Evolutionary conservation across 108 stramenopile genomes (phyloP).

Genomic region (Skeletonema costatum): DNA sequence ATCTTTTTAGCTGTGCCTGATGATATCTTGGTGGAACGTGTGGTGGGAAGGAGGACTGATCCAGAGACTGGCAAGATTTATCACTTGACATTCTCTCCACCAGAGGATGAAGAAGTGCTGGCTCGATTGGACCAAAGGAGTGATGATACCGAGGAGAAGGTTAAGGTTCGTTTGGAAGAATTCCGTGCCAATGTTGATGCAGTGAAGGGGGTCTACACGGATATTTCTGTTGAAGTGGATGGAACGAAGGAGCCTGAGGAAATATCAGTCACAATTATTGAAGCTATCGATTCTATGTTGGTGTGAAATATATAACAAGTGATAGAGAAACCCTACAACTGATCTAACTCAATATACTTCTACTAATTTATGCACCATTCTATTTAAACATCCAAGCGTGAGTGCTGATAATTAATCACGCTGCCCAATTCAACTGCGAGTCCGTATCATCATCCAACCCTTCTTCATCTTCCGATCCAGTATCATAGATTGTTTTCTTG

Average conservation of each 20-base stretch:
- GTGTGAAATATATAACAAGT: not conserved
- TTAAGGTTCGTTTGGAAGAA: constrained; percentile 84
- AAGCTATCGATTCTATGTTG: constrained; percentile 34
- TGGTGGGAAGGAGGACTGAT: constrained; percentile 94
- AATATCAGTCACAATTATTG: constrained; percentile 52
- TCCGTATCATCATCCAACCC: constrained; percentile 1
- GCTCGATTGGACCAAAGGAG: constrained; percentile 83
- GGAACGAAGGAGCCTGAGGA: constrained; percentile 69
- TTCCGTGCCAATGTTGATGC: constrained; percentile 91
- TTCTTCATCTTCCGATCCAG: not conserved
- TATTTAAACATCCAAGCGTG: too few species aligned
- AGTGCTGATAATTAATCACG: not conserved
- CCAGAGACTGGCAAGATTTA: constrained; percentile 97
- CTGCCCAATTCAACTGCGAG: constrained; percentile 1
- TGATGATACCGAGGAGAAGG: constrained; percentile 98
- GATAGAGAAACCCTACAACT: too few species aligned
- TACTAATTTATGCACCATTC: not conserved
- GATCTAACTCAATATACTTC: not conserved
- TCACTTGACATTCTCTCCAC: constrained; percentile 93
- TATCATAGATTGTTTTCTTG: constrained; percentile 1
- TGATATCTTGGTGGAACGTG: constrained; percentile 91
- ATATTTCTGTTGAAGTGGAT: constrained; percentile 81
- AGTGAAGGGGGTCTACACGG: constrained; percentile 72
- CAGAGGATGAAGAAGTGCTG: constrained; percentile 75
- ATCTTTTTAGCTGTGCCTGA: constrained; percentile 95